phyloP scores from a whole-genome alignment of 2,329 filamentous ascomycete species.

The Talaromyces pinophilus region DNA sequence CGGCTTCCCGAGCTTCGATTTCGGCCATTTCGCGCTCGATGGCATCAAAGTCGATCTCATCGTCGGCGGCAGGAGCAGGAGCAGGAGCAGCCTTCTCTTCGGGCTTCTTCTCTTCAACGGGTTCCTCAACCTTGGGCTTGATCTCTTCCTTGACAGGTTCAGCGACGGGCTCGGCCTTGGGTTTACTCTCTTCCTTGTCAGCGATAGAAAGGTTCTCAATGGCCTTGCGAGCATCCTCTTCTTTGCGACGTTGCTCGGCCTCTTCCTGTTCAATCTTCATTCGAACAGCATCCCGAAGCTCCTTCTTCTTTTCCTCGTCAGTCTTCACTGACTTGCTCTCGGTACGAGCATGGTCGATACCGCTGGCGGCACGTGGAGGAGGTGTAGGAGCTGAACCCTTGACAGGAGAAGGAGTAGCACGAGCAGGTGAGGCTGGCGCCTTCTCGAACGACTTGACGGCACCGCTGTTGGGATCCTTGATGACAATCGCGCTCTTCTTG shows the following conservation, averaged over 20 bases:
- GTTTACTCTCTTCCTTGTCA: conserved; percentile 36
- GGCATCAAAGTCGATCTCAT: conserved; percentile 50
- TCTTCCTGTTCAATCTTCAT: conserved; percentile 61
- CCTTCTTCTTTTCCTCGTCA: conserved; percentile 76
- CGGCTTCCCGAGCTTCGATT: conserved; percentile 49
- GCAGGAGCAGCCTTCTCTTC: conserved; percentile 32
- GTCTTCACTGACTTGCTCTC: conserved; percentile 74
- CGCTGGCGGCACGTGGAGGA: conserved; percentile 68
- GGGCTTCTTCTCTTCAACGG: conserved; percentile 28
- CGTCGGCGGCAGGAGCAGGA: conserved; percentile 32
- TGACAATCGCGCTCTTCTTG: conserved; percentile 75
- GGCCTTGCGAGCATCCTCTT: conserved; percentile 48
- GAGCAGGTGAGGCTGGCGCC: conserved; percentile 62
- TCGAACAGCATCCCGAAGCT: conserved; percentile 61
- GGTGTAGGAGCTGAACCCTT: conserved; percentile 71
- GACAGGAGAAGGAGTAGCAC: conserved; percentile 59
- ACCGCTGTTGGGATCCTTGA: conserved; percentile 81
- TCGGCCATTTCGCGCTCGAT: conserved; percentile 52
- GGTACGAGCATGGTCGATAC: conserved; percentile 58
- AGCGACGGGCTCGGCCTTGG: conserved; percentile 12
- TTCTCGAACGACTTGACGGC: conserved; percentile 70
- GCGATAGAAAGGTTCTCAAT: conserved; percentile 35
- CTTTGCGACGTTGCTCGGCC: conserved; percentile 50
- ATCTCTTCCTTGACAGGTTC: conserved; percentile 25
- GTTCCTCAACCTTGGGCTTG: conserved; percentile 28